phyloP scores from a whole-genome alignment of 768 basidiomycete genomes.

The Tulasnella sp. region DNA sequence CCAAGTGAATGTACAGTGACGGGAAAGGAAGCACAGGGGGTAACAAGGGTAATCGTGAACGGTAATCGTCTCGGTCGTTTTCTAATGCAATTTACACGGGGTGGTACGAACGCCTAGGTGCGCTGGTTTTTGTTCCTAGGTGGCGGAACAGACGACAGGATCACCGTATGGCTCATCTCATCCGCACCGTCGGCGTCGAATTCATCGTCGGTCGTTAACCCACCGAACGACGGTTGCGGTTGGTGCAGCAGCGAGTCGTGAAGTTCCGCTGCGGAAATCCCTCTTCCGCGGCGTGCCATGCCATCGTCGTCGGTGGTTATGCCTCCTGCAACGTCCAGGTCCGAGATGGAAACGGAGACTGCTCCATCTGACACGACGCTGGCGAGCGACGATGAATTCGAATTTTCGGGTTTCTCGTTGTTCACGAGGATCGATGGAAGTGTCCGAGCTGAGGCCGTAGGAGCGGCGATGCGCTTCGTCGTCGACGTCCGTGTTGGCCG shows the following conservation, averaged over 20 bases:
- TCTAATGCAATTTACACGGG: not conserved
- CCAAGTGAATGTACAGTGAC: not conserved
- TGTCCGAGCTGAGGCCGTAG: not conserved
- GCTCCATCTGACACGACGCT: not conserved
- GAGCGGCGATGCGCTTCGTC: not conserved
- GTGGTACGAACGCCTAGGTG: not conserved
- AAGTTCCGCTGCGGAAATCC: not conserved
- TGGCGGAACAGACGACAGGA: not conserved
- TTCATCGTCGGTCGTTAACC: conserved; percentile 1
- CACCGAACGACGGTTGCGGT: conserved; percentile 2
- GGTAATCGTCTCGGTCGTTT: not conserved
- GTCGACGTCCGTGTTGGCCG: not conserved
- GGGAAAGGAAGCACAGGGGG: not conserved
- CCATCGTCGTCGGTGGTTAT: not conserved
- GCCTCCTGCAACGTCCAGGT: not conserved
- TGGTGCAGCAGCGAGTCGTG: not conserved
- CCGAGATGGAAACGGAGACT: not conserved
- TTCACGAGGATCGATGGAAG: not conserved
- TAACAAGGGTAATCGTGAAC: not conserved
- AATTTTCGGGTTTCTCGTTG: not conserved
- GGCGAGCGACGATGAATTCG: not conserved
- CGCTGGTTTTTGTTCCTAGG: not conserved
- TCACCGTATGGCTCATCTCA: conserved; percentile 6
- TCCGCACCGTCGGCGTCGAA: not conserved
- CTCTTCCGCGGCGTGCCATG: not conserved